phyloP scores from a whole-genome alignment of 2,329 filamentous ascomycete species.

The Phialophora chinensis region DNA sequence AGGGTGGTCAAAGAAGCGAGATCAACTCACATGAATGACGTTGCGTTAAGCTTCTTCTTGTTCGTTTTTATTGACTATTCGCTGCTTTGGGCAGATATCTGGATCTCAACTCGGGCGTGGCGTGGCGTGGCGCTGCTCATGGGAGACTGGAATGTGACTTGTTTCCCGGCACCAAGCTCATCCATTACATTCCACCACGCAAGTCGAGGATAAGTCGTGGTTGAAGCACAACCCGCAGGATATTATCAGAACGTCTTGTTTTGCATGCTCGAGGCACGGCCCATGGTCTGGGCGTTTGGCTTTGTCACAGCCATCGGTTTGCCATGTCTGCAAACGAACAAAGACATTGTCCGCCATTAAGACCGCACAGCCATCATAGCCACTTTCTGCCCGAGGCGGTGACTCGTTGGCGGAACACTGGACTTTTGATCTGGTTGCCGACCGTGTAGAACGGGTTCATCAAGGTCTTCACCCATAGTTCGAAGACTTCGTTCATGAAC shows the following conservation, averaged over 20 bases:
- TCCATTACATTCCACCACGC: background rate
- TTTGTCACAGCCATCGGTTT: constrained; percentile 12
- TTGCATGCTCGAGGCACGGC: background rate
- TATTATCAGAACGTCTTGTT: background rate
- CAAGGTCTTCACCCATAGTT: constrained; percentile 93
- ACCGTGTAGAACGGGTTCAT: constrained; percentile 96
- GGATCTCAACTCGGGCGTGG: background rate
- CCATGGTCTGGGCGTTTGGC: background rate
- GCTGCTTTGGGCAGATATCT: background rate
- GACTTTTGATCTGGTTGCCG: constrained; percentile 84
- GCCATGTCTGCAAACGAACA: constrained; percentile 21
- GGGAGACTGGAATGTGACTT: background rate
- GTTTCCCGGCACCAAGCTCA: background rate
- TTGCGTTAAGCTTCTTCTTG: background rate
- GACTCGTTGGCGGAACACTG: constrained; percentile 81
- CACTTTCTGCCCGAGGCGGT: constrained; percentile 91
- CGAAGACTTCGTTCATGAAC: constrained; percentile 95
- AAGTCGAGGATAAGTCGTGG: background rate
- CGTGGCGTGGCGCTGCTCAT: background rate
- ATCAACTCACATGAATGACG: background rate
- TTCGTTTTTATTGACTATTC: background rate
- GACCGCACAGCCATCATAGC: constrained; percentile 58
- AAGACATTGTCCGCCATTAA: constrained; percentile 14
- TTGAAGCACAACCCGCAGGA: background rate
- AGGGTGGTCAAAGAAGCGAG: background rate